A percentile compares a stretch with the other conserved stretches of the same genome.
Evolutionary conservation across 1,284 basidiomycete genomes (phyloP).

Genomic region (Flammula alnicola): DNA sequence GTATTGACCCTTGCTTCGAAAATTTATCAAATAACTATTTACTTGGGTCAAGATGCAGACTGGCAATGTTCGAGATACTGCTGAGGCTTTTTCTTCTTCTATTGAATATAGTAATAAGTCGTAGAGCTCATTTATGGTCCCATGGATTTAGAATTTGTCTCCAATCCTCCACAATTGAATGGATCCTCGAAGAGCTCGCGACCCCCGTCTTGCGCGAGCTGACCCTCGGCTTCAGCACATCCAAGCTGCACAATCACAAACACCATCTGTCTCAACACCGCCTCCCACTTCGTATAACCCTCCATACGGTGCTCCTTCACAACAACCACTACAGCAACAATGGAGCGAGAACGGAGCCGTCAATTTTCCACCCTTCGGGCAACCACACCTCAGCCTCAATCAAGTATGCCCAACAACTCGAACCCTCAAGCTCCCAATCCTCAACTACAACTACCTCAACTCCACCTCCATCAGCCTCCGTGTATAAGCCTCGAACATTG

Average conservation of each 20-base stretch:
- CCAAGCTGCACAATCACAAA: conserved; percentile 47
- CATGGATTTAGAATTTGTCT: background rate
- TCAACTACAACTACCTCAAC: conserved; percentile 3
- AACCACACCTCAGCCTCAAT: conserved; percentile 19
- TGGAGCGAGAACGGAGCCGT: conserved; percentile 18
- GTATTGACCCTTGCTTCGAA: conserved; percentile 57
- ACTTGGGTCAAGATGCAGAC: conserved; percentile 76
- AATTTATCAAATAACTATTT: conserved; percentile 15
- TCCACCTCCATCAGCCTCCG: conserved; percentile 22
- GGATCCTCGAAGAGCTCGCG: conserved; percentile 81
- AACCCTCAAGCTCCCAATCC: conserved; percentile 9
- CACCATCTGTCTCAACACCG: conserved; percentile 44
- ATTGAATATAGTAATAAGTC: background rate
- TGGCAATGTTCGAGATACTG: conserved; percentile 86
- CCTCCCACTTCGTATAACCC: conserved; percentile 25
- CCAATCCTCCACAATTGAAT: conserved; percentile 38
- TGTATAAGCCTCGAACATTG: conserved; percentile 70
- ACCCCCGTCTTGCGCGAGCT: conserved; percentile 72
- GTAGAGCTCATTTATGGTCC: conserved; percentile 2
- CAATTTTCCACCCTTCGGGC: conserved; percentile 11
- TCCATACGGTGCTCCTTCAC: conserved; percentile 25
- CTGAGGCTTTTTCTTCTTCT: conserved; percentile 54
- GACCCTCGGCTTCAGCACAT: conserved; percentile 69
- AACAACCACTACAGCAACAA: conserved; percentile 17
- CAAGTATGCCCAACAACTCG: conserved; percentile 7